Evolutionary conservation across 805 yeast species (phyloP).

Genomic region (Cyberlindnera subsufficiens): DNA sequence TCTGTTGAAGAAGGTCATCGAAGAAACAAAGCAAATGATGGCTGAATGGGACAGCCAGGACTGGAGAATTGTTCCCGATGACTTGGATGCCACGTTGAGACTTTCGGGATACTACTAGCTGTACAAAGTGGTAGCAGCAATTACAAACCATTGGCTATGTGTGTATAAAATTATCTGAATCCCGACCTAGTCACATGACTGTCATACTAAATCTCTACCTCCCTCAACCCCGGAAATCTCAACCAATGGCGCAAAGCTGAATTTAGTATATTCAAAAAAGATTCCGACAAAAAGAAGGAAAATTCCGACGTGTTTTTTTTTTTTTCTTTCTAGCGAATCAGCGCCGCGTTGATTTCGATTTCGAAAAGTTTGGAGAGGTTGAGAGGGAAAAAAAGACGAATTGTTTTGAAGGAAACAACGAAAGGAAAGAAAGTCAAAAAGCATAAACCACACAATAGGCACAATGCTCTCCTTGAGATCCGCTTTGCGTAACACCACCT

Average conservation of each 20-base stretch:
- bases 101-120: constrained; percentile 2
- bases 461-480: constrained; percentile 26
- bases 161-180: background rate
- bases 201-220: background rate
- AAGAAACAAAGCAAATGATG: constrained; percentile 15
- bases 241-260: no score
- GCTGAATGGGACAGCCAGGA: constrained; percentile 22
- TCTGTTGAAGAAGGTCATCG: constrained; percentile 5
- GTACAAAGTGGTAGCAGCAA: no score
- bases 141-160: no score
- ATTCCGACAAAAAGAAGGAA: background rate
- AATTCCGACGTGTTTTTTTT: constrained; percentile 5
- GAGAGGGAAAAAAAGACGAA: constrained; percentile 7
- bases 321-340: constrained; percentile 21
- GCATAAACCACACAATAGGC: constrained; percentile 1
- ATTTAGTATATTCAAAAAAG: no score
- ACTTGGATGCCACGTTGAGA: constrained; percentile 16
- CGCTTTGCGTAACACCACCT: constrained; percentile 22
- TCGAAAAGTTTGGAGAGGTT: constrained; percentile 5
- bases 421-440: background rate
- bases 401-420: background rate
- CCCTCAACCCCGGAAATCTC: no score
- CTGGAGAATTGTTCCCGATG: constrained; percentile 33
- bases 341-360: constrained; percentile 21
- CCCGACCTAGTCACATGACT: background rate